Evolutionary conservation across 2,329 filamentous ascomycete genomes (phyloP).

Genomic region (Trichocomaceae sp.): DNA sequence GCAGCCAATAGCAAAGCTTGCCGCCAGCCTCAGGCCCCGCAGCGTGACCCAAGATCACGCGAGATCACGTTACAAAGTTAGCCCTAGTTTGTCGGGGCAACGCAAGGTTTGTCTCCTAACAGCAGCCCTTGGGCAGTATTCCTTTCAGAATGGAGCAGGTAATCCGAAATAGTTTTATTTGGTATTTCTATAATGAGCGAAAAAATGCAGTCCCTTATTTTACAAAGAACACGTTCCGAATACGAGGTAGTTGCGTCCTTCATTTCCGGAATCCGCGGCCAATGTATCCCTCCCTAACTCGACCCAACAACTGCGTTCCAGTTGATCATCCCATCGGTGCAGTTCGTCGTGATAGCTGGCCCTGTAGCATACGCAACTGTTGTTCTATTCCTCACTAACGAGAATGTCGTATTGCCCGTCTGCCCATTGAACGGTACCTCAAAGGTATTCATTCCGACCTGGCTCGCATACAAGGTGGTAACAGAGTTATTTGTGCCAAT

Average conservation of each 20-base stretch:
- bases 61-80: slow-evolving; percentile 3
- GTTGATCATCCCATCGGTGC: slow-evolving; percentile 24
- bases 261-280: background rate
- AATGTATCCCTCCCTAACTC: slow-evolving; percentile 15
- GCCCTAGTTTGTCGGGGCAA: background rate
- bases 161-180: background rate
- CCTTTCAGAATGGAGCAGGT: background rate
- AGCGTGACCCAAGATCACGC: background rate
- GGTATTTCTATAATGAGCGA: background rate
- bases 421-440: slow-evolving; percentile 28
- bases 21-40: background rate
- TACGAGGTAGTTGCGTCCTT: background rate
- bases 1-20: background rate
- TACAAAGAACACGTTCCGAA: background rate
- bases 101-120: background rate
- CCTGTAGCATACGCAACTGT: slow-evolving; percentile 21
- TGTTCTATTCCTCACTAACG: slow-evolving; percentile 20
- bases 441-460: slow-evolving; percentile 26
- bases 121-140: background rate
- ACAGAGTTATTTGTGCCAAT: slow-evolving; percentile 21
- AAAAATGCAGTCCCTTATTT: background rate
- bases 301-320: slow-evolving; percentile 35
- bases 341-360: slow-evolving; percentile 25
- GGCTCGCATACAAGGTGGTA: slow-evolving; percentile 18
- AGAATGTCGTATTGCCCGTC: slow-evolving; percentile 23